Evolutionary conservation across 306 rosid species (phyloP), one percentile per base, ranked within the genome.

Genomic region (Medicago arabica): DNA sequence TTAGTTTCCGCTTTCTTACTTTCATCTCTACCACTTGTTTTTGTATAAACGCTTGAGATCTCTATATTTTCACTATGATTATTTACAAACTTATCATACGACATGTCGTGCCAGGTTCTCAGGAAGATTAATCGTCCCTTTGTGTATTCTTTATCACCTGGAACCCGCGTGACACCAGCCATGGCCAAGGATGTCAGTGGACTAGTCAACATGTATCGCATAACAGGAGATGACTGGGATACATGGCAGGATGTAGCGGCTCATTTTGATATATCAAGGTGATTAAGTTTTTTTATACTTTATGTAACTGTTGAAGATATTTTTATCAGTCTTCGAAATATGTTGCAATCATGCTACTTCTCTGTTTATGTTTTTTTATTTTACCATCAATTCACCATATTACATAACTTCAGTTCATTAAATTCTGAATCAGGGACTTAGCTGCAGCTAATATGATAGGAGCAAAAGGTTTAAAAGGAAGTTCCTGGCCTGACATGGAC

Each of bases 191-290:
- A 44, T 34, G 88, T 92, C 49, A 89, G 80, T 78, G 87, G 90
- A 74, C 73, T 92, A 57, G 97, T 78, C 65, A 95, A 95, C 87
- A 84, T 95, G 99, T 95, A 92, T 77, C 85, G 97, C 53, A 80
- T 92, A 86, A 90, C 99, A 41, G 97, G 93, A 58, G 99, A 95
- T 84, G 99, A 92, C 62, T 95, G 99, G 99, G 99, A 95, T 86
- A 15, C 54, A 0, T 95, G 99, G 97, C 68, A 0, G 0, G 96
- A 92, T 78, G 92, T 95, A 46, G 66, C 3, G 36, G 50, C 90
- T 40, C 99, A 95, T 86, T 95, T 95, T 76, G 84, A 88, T 66
- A 83, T 92, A 43, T 41, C 97, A 58, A 87, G 99, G 99, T 95
- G 82, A 84, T 69, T 36, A 39, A 75, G 67, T 23, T 57, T 60